phyloP scores from a whole-genome alignment of 306 rosid genomes.

The Quercus alba region DNA sequence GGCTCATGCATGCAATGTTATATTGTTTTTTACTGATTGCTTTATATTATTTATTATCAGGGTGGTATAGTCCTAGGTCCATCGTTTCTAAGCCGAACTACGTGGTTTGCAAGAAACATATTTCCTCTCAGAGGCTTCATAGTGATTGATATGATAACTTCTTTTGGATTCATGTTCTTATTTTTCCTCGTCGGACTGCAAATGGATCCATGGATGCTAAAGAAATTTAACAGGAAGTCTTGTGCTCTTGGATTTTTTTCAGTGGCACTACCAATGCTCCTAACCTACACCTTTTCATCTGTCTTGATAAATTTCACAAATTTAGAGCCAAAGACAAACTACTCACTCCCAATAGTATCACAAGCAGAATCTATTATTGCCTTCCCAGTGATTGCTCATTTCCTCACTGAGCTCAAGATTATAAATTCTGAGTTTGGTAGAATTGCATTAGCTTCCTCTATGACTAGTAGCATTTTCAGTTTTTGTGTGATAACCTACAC shows the following conservation, averaged over 20 bases:
- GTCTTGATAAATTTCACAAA: not conserved
- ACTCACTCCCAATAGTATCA: not conserved
- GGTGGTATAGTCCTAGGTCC: constrained; percentile 37
- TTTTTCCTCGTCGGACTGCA: constrained; percentile 40
- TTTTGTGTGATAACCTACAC: not conserved
- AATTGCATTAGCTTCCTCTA: constrained; percentile 25
- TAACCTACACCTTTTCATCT: not conserved
- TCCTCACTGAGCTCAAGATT: constrained; percentile 32
- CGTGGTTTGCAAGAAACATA: not conserved
- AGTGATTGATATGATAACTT: constrained; percentile 25
- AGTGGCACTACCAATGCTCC: constrained; percentile 2
- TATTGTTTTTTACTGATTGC: not conserved
- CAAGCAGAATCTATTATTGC: constrained; percentile 9
- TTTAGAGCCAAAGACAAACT: not conserved
- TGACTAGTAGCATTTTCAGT: constrained; percentile 1
- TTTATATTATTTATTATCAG: constrained; percentile 18
- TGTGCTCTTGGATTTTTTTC: constrained; percentile 18
- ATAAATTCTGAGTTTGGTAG: constrained; percentile 33
- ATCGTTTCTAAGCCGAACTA: constrained; percentile 21
- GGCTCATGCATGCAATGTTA: not conserved
- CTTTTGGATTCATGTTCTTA: constrained; percentile 22
- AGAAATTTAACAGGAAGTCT: constrained; percentile 17
- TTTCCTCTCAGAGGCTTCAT: constrained; percentile 35
- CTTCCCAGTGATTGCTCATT: constrained; percentile 19
- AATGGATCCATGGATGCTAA: constrained; percentile 16